Evolutionary conservation across 1,139 yeast genomes (phyloP), one percentile per base, ranked within the genome.

Genomic region (Candida buenavistaensis): DNA sequence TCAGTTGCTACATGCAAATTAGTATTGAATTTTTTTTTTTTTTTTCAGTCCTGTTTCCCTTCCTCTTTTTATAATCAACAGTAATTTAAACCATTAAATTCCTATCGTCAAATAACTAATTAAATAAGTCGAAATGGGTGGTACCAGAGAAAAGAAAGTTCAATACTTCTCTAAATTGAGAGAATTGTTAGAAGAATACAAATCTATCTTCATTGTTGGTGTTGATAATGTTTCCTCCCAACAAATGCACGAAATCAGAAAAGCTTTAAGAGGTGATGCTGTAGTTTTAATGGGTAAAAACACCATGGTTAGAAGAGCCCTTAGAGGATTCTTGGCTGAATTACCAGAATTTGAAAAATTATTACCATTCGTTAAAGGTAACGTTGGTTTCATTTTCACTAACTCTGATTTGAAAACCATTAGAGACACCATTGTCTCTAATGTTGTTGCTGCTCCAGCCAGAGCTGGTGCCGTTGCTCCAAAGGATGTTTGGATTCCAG

Each of bases 261-360:
- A 85, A 82, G 75, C 88, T 52, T 83, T 94, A 63, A 89, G 99
- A 79, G 88, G 89, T 53, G 84, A 82, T 44, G 98, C 92, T 62
- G 92, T 85, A 55, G 90, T 94, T 54, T 79, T 92, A 66, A 92
- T 94, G 97, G 99, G 99, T 81, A 92, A 92, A 87, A 92, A 92
- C 96, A 94, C 99, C 81, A 90, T 94, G 97, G 96, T 94, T 57
- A 89, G 99, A 81, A 90, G 98, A 80, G 99, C 98, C 67, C 77
- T 92, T 80, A 89, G 97, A 78, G 95, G 89, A 59, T 88, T 88
- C 84, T 68, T 90, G 57, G 39, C 83, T 60, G 97, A 90, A 68
- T 80, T 88, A 75, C 97, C 98, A 68, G 97, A 92, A 62, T 86
- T 68, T 67, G 98, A 92, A 80, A 89, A 85, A 74, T 73, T 92